These are phyloP conservation scores for Dioscorea dumetorum DNA, from an alignment of 106 monocot genomes.

Conservation along the genomic window DNA sequence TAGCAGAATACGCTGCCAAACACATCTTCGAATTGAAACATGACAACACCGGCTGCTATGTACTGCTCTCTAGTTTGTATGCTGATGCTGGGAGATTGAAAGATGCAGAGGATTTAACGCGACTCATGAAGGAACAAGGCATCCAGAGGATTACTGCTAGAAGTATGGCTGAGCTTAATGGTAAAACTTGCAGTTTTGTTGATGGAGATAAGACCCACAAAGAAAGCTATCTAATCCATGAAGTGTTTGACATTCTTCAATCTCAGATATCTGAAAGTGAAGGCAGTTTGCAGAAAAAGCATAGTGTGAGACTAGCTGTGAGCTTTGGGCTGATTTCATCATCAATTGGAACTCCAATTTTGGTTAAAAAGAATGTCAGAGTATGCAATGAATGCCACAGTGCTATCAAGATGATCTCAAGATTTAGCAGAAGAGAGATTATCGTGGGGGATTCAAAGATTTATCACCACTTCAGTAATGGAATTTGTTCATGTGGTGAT, in stretches of 20 bases:
- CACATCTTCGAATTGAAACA: slow-evolving; percentile 48
- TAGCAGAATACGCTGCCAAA: slow-evolving; percentile 68
- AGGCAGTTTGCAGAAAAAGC: slow-evolving; percentile 27
- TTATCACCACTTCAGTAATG: slow-evolving; percentile 73
- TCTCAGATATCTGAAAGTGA: slow-evolving; percentile 42
- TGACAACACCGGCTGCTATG: slow-evolving; percentile 85
- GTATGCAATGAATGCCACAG: slow-evolving; percentile 63
- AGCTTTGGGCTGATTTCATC: slow-evolving; percentile 68
- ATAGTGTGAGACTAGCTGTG: slow-evolving; percentile 64
- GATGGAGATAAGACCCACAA: slow-evolving; percentile 57
- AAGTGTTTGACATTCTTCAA: slow-evolving; percentile 37
- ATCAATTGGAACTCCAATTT: slow-evolving; percentile 36
- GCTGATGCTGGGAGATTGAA: slow-evolving; percentile 54
- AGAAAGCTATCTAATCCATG: slow-evolving; percentile 27
- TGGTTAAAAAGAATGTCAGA: slow-evolving; percentile 88
- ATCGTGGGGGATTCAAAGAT: slow-evolving; percentile 67
- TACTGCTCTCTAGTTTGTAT: slow-evolving; percentile 64
- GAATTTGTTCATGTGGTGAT: slow-evolving; percentile 74
- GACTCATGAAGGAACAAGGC: slow-evolving; percentile 50
- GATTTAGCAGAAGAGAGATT: slow-evolving; percentile 39
- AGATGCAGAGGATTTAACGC: slow-evolving; percentile 42
- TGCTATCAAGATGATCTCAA: slow-evolving; percentile 69
- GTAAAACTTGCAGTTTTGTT: slow-evolving; percentile 33
- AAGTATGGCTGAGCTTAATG: slow-evolving; percentile 44
- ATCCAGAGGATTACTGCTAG: slow-evolving; percentile 32